These are phyloP conservation scores for Apiospora malaysiana DNA, from an alignment of 2,329 filamentous ascomycete genomes.

Conservation along the genomic window DNA sequence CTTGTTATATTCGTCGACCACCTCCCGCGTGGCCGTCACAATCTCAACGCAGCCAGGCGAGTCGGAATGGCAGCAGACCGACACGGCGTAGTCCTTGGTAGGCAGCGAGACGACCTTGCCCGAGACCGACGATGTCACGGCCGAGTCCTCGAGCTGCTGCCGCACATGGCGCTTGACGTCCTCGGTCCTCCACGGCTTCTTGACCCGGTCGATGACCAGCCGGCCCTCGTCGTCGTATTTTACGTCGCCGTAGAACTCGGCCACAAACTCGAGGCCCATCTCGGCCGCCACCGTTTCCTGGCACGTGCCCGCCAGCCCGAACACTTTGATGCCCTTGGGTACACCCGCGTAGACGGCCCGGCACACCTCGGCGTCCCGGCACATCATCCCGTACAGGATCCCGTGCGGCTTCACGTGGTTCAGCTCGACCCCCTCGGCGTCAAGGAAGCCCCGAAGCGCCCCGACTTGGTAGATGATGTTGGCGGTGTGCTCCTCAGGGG, in stretches of 20 bases:
- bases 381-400: conserved; percentile 38
- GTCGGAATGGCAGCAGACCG: conserved; percentile 54
- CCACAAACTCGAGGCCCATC: conserved; percentile 34
- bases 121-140: conserved; percentile 46
- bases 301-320: conserved; percentile 35
- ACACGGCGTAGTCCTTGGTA: conserved; percentile 47
- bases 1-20: conserved; percentile 49
- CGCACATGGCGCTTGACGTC: conserved; percentile 48
- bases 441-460: conserved; percentile 19
- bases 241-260: conserved; percentile 38
- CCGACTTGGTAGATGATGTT: conserved; percentile 23
- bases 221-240: conserved; percentile 34
- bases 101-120: conserved; percentile 45
- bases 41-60: conserved; percentile 52
- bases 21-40: conserved; percentile 44
- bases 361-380: conserved; percentile 33
- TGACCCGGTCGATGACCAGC: conserved; percentile 53
- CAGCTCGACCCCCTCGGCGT: conserved; percentile 16
- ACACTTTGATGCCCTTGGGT: conserved; percentile 33
- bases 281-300: conserved; percentile 35
- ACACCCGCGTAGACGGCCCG: conserved; percentile 35
- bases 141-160: conserved; percentile 48
- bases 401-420: conserved; percentile 28
- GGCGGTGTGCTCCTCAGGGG: conserved; percentile 22
- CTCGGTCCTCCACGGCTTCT: conserved; percentile 52